Evolutionary conservation across 257 asterid genomes (phyloP).

Genomic region (Fraxinus pennsylvanica): DNA sequence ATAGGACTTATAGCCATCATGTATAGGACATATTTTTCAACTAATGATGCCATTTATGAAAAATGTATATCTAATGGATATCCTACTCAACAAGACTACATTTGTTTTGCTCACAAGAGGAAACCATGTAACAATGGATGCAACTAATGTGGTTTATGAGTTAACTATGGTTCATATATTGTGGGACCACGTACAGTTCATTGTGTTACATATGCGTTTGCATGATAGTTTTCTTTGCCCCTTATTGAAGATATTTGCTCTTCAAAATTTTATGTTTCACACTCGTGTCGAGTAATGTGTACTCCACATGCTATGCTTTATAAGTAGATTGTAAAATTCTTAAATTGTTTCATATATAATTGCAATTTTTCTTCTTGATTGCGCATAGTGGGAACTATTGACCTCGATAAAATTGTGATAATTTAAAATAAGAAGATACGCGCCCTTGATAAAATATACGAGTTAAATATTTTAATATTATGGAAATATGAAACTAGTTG

Average conservation of each 20-base stretch:
- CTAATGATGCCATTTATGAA: too few species aligned
- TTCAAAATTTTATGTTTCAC: too few species aligned
- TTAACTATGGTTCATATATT: background rate
- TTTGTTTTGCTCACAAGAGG: background rate
- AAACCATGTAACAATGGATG: background rate
- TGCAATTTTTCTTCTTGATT: too few species aligned
- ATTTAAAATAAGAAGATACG: too few species aligned
- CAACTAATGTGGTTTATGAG: background rate
- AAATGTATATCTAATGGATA: background rate
- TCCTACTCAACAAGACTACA: background rate
- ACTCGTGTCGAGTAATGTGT: too few species aligned
- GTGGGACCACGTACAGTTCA: background rate
- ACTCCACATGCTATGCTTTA: too few species aligned
- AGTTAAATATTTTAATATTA: too few species aligned
- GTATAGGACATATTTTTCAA: too few species aligned
- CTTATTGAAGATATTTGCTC: too few species aligned
- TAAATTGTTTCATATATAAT: too few species aligned
- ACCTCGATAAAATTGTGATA: background rate
- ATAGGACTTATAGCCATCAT: too few species aligned
- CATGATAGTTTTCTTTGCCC: background rate
- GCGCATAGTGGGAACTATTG: background rate
- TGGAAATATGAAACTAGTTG: background rate
- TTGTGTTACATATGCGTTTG: background rate
- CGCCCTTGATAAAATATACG: background rate
- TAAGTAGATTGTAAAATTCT: too few species aligned